Evolutionary conservation across 495 filamentous ascomycete genomes (phyloP), one percentile per base, ranked within the genome.

Genomic region (Aspergillus heteromorphus): DNA sequence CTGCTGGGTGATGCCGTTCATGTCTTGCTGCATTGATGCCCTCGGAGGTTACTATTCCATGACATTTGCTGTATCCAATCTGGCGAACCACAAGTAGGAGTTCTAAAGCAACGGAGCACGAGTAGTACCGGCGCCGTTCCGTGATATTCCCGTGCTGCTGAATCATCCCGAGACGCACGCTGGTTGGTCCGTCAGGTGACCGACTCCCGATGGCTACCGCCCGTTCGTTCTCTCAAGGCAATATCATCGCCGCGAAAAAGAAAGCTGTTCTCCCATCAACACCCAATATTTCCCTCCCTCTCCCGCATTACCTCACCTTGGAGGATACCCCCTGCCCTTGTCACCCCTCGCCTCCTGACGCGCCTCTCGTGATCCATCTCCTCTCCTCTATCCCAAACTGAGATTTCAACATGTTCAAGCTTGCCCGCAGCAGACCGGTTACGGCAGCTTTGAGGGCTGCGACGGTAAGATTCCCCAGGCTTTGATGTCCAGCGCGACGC

Each of bases 361-460:
- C 49, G 20, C 13, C n/a, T 31, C 17, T 19, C 18, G 53, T 60
- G 18, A 54, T 42, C 45, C 55, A 55, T 53, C 51, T 59, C 58
- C 56, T 49, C 61, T 67, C 63, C 59, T 59, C 57, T 61, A 58
- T 48, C 59, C 47, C 57, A 54, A 25, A 38, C 56, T 57, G 54
- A 25, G 47, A 41, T 50, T 54, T 58, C 69, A 76, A 58, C 57
- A 91, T 91, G 87, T 89, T 87, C 73, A 88, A 83, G 73, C 77
- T 91, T 63, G 81, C 83, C 60, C 80, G 85, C 70, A 79, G 84
- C 73, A 78, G 80, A 74, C 82, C 85, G 63, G 71, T 89, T 63
- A 77, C 79, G 60, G 77, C 84, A 65, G 86, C 85, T 65, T 66
- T 89, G 60, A 84, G 78, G 65, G 75, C 83, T 70, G 75, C 75